Evolutionary conservation across 192 early-diverging fungal species (phyloP), one percentile per base, ranked within the genome.

Genomic region (Linnemannia exigua): DNA sequence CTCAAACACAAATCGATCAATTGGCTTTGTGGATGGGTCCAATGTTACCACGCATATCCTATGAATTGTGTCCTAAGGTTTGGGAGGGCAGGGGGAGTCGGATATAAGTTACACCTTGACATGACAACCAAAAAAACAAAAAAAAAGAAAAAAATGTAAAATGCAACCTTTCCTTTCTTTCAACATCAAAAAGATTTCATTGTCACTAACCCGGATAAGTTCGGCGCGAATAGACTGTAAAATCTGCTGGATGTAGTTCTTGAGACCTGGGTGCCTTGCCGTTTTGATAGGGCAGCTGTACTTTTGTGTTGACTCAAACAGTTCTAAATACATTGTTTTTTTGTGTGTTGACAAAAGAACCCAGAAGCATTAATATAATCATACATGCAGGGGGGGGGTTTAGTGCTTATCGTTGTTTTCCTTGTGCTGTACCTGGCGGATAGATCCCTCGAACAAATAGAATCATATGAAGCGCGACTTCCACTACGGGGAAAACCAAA

Each of bases 231-330:
- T 76, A 0, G 77, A 74, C 25, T 51, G 51, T 1, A 79, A 67
- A 35, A 85, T 76, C 28, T 85, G 77, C 15, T 79, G 74, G n/a
- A 85, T 85, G 7, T 85, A 85, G 0, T 51, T n/a, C 19, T 67
- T 52, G 0, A 85, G 69, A 17, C 73, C 77, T 47, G 83, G 83
- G 38, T 85, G 83, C 22, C 83, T 75, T 25, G 83, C 83, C 5
- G 83, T 85, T 69, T 76, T 79, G 72, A 85, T 46, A 8, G 83
- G 83, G 14, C 83, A 85, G 15, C 41, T 48, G 37, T 85, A 85
- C 35, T 85, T 85, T 38, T 85, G 83, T 2, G 83, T 85, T 0
- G 83, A 85, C 36, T 79, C 83, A n/a, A 85, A 85, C 22, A 85
- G 63, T 31, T 79, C 83, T 85, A 54, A 31, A 7, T 79, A 44